phyloP scores from a whole-genome alignment of 2,329 filamentous ascomycete genomes.

The Apiospora malaysiana region DNA sequence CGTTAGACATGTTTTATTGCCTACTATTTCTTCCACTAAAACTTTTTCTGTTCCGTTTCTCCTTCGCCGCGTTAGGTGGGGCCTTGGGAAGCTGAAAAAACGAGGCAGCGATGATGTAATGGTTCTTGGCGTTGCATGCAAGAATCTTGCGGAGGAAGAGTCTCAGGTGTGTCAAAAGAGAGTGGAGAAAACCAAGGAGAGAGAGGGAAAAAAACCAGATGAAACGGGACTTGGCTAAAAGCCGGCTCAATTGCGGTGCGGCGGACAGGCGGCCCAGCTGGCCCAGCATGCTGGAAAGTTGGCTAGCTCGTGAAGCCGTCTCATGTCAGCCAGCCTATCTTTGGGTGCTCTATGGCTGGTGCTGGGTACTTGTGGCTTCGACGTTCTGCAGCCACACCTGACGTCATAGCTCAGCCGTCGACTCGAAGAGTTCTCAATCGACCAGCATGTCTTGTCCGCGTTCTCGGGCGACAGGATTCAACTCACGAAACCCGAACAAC shows the following conservation, averaged over 20 bases:
- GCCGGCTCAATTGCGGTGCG: background rate
- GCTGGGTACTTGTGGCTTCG: background rate
- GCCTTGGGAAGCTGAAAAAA: background rate
- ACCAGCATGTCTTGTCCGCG: background rate
- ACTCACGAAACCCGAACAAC: background rate
- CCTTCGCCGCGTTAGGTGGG: background rate
- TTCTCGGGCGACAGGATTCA: background rate
- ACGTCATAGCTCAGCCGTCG: background rate
- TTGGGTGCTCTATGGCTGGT: background rate
- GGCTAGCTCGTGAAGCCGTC: background rate
- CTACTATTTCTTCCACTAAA: background rate
- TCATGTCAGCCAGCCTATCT: background rate
- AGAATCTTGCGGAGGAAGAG: too few species aligned
- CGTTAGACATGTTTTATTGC: constrained; percentile 13
- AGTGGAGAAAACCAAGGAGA: background rate
- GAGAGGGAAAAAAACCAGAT: constrained; percentile 8
- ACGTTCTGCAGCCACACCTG: background rate
- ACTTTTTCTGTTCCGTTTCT: background rate
- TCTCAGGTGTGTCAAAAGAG: background rate
- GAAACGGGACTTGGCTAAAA: constrained; percentile 4
- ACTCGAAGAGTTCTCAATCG: background rate
- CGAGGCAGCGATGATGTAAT: constrained; percentile 1
- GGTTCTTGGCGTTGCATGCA: background rate
- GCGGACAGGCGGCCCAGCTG: background rate
- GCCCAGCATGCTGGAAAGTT: background rate